Evolutionary conservation across 2,329 filamentous ascomycete genomes (phyloP).

Genomic region (Colletotrichum aenigma): DNA sequence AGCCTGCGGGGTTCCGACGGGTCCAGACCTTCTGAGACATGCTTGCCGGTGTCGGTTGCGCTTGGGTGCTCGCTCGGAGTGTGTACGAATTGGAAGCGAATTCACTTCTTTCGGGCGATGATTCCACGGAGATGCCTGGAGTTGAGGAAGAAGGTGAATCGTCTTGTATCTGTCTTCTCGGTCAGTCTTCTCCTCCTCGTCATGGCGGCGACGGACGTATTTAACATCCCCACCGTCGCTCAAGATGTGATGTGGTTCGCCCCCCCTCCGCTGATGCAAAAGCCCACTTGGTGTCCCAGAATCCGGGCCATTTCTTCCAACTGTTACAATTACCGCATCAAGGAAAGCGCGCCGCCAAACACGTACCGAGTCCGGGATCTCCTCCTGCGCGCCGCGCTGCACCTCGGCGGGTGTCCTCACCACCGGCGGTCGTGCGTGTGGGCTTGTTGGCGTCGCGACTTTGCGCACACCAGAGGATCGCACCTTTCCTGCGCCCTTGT

Average conservation of each 20-base stretch:
- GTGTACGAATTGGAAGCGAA: background rate
- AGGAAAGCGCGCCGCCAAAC: background rate
- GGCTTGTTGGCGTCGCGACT: background rate
- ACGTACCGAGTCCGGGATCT: constrained; percentile 15
- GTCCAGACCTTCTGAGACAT: constrained; percentile 34
- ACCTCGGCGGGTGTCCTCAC: background rate
- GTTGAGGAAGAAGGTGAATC: background rate
- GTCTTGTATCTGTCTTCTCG: background rate
- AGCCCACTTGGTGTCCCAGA: constrained; percentile 11
- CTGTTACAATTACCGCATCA: constrained; percentile 17
- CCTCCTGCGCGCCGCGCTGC: background rate
- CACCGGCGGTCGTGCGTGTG: background rate
- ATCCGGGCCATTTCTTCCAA: background rate
- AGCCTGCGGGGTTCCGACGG: constrained; percentile 28
- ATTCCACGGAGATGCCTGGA: background rate
- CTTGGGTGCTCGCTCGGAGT: background rate
- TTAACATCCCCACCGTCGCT: background rate
- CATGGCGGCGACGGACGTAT: background rate
- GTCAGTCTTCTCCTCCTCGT: background rate
- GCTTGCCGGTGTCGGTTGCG: constrained; percentile 42
- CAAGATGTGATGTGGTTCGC: background rate
- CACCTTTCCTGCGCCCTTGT: background rate
- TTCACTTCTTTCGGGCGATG: background rate
- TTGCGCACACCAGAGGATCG: background rate
- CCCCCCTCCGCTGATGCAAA: background rate